These are phyloP conservation scores for Fusarium subtropicale DNA, from an alignment of 2,329 filamentous ascomycete genomes.

Conservation along the genomic window DNA sequence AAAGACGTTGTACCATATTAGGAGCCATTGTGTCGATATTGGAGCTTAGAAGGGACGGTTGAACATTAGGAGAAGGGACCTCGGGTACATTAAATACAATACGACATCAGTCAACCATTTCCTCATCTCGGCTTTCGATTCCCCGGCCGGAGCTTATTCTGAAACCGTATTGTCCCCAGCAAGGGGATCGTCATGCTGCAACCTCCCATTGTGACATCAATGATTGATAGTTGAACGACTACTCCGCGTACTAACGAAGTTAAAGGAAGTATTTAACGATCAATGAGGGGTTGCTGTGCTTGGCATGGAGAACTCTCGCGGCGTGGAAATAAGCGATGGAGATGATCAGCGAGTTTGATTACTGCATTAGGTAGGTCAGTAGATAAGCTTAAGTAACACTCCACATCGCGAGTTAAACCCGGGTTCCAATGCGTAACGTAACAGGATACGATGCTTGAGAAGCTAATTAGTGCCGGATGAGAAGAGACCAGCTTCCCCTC, in stretches of 20 bases:
- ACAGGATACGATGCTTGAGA: background rate
- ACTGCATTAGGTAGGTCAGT: constrained; percentile 9
- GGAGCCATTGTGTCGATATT: background rate
- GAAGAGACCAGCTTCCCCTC: background rate
- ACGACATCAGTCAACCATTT: rapidly evolving
- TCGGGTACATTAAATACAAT: background rate
- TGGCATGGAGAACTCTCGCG: background rate
- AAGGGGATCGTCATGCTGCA: background rate
- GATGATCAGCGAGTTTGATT: background rate
- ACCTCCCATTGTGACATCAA: background rate
- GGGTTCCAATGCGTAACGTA: background rate
- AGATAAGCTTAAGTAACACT: constrained; percentile 25
- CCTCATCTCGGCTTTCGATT: background rate
- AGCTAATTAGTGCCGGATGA: too few relatives aligned
- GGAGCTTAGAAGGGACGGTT: rapidly evolving
- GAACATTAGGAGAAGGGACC: rapidly evolving
- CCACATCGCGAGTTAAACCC: background rate
- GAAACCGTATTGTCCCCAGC: background rate
- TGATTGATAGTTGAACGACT: background rate
- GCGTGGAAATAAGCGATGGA: background rate
- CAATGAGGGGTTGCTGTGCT: constrained; percentile 22
- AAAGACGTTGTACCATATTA: background rate
- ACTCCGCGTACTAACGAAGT: constrained; percentile 3
- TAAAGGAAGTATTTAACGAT: rapidly evolving
- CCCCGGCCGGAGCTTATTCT: constrained; percentile 1